A percentile compares a stretch with the other conserved stretches of the same genome.
phyloP scores from a whole-genome alignment of 1,284 basidiomycete species.

The Neolentinus lepideus region DNA sequence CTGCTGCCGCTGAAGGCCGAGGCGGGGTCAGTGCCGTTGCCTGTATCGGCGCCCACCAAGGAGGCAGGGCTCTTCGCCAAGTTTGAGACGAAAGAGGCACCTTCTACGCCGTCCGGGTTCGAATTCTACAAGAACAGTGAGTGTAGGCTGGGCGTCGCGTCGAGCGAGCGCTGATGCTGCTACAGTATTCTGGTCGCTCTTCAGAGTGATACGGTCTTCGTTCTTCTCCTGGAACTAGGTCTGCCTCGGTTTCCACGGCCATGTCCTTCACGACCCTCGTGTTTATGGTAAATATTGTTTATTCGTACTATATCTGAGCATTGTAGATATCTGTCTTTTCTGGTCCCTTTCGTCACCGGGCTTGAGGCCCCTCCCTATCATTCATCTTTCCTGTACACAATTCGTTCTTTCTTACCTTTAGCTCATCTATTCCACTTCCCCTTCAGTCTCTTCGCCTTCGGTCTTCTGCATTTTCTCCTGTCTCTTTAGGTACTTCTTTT shows the following conservation, averaged over 20 bases:
- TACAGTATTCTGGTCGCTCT: not conserved
- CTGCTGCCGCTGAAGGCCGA: slow-evolving; percentile 12
- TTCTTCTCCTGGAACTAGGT: not conserved
- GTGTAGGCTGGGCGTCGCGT: not conserved
- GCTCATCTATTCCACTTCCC: not conserved
- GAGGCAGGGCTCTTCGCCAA: not conserved
- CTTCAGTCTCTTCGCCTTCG: not conserved
- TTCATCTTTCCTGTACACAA: not conserved
- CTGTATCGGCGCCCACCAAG: not conserved
- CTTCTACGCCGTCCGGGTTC: not conserved
- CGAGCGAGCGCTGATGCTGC: not conserved
- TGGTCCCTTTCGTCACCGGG: not conserved
- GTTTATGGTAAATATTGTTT: not conserved
- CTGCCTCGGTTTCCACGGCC: not conserved
- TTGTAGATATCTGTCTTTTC: not conserved
- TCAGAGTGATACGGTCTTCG: not conserved
- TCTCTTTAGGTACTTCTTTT: not conserved
- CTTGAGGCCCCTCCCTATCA: not conserved
- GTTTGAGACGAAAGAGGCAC: not conserved
- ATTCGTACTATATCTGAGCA: not conserved
- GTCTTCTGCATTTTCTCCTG: too few species aligned
- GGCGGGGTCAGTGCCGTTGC: not conserved
- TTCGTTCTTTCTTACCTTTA: not conserved
- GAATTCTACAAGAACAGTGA: not conserved
- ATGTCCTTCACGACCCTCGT: not conserved